These are phyloP conservation scores for Batkoa obscura DNA, from an alignment of 371 early-diverging fungal genomes.

Conservation along the genomic window DNA sequence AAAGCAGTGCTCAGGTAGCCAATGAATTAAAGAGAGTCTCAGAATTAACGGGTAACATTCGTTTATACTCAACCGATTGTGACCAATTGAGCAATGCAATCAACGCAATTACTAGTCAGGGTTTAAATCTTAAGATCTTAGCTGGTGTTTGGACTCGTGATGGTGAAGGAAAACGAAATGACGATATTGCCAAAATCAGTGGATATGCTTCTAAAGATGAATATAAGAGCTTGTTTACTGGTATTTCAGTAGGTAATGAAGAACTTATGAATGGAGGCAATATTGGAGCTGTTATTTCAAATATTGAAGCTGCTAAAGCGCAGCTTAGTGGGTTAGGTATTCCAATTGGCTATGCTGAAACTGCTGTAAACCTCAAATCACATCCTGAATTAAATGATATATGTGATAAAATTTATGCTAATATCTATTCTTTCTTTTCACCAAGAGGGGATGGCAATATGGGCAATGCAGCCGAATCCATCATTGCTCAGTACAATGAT, in stretches of 20 bases:
- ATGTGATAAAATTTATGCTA: neutral
- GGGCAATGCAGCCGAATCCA: neutral
- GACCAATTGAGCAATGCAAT: neutral
- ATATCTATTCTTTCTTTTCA: conserved; percentile 1
- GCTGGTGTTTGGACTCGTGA: conserved; percentile 1
- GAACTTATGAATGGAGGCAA: neutral
- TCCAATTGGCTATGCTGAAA: conserved; percentile 1
- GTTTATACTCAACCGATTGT: neutral
- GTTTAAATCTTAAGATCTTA: neutral
- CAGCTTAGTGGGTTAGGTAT: neutral
- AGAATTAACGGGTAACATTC: neutral
- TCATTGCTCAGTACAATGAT: neutral
- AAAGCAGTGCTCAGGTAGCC: neutral
- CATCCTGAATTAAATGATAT: neutral
- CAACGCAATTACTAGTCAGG: neutral
- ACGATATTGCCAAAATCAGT: neutral
- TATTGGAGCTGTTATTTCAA: neutral
- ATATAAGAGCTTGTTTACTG: neutral
- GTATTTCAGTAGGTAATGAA: conserved; percentile 1
- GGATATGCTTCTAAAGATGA: neutral
- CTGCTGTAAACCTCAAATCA: neutral
- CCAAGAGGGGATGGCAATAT: neutral
- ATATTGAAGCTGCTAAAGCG: neutral
- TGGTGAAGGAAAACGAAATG: neutral
- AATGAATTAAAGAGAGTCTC: neutral